Conservation (phyloP, 192 early-diverging fungal genomes). For the Rhizophlyctis rosea region DNA sequence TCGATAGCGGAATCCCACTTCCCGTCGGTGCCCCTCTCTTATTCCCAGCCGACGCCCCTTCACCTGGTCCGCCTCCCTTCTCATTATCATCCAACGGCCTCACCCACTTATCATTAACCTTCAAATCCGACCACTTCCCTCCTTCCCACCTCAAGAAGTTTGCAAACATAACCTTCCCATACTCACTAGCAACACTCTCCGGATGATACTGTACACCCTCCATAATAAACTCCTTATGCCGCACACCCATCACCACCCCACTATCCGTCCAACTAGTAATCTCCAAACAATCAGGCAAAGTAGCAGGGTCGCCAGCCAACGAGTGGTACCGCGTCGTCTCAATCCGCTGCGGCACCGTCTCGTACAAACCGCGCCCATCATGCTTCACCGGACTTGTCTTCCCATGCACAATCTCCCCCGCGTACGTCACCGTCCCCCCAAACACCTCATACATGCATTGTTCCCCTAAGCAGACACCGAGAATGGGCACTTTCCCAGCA, state of each 20-base stretch:
- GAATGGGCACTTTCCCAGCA: conserved; percentile 91
- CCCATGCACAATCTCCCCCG: conserved; percentile 97
- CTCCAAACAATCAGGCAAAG: conserved; percentile 70
- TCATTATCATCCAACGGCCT: conserved; percentile 1
- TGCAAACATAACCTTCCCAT: conserved; percentile 80
- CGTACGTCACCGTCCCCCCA: conserved; percentile 87
- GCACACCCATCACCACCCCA: conserved; percentile 92
- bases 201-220: conserved; percentile 99
- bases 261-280: conserved; percentile 81
- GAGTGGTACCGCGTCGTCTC: conserved; percentile 96
- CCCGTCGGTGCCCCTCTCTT: neutral
- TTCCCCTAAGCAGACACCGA: conserved; percentile 96
- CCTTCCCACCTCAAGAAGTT: conserved; percentile 89
- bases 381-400: conserved; percentile 91
- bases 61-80: conserved; percentile 3
- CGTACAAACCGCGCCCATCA: conserved; percentile 86
- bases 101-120: conserved; percentile 17
- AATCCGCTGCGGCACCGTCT: conserved; percentile 78
- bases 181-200: conserved; percentile 92
- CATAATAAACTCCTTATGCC: conserved; percentile 83
- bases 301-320: conserved; percentile 78
- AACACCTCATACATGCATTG: conserved; percentile 97
- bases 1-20: conserved; percentile 39
- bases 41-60: no score
- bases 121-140: conserved; percentile 75